Base-by-base conservation (phyloP, 345 rosid genomes). In the Bretschneidera sinensis region DNA sequence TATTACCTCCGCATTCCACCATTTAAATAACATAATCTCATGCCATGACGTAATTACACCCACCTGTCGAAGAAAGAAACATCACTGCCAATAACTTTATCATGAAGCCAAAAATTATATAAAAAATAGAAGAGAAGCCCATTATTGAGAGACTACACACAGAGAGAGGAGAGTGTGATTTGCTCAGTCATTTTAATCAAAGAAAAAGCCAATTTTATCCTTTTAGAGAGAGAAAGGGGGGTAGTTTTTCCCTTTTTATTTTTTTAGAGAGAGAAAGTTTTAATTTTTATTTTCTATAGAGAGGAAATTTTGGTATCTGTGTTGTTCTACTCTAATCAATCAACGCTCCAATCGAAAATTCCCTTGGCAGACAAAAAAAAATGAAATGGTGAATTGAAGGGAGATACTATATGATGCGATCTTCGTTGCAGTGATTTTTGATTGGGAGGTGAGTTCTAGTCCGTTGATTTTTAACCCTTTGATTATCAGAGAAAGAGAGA, bases 101-200 rank as follows among this genome's bases (percentile, higher is more conserved):
- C 0, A 1, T 35, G 33, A 3, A 28, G 58, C 34, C 13, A 1
- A 45, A 49, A 43, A 68, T 45, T 55, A 56, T 55, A 69, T 63
- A 69, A 63, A 71, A 43, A 52, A 67, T 63, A 62, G 48, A 72
- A 51, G 14, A 18, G 45, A 25, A 31, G 43, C 11, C 31, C 16
- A 60, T 47, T 8, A 54, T 17, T 49, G 24, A 54, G 49, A 52
- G n/a, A 43, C 47, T 5, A 48, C 28, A n/a, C 5, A 9, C 22
- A 51, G 24, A 52, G 33, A 62, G 24, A 14, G 5, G 20, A 48
- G 52, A 4, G 57, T 68, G 63, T 48, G 63, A 68, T 63, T 68
- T 64, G 69, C 68, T 73, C 77, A 63, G 65, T 67, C 60, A 63
- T 57, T 69, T 72, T 69, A 59, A 73, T 65, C 67, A 63, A 43